Evolutionary conservation across 345 rosid species (phyloP), one percentile per base, ranked within the genome.

Genomic region (Populus ilicifolia): DNA sequence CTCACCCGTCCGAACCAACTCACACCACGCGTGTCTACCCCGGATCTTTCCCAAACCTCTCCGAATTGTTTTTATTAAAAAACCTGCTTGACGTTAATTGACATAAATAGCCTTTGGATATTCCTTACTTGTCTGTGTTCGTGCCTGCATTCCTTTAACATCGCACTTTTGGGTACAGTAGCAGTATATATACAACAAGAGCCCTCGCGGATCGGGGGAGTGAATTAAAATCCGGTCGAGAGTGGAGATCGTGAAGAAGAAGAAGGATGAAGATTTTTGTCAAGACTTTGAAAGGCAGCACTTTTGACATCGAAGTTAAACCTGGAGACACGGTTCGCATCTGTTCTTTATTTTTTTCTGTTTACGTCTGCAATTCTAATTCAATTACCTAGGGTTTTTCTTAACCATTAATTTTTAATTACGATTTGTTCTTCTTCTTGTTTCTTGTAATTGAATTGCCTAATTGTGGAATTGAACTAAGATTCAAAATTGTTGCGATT

Each of bases 261-360:
- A 65, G 54, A 72, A 88, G 82, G 89, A 92, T 92, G 94, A 92
- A 88, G 93, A 76, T 90, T 86, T 89, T 84, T 71, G 87, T 92
- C 5, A 92, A 90, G 86, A 90, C 94, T 70, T 90, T 92, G 86
- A 92, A 88, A 79, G 94, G 94, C 21, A 83, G 89, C 43, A 74
- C 81, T 83, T 92, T 92, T 87, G 90, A 90, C 59, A 78, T 92
- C 86, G 89, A 92, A 83, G 97, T 92, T 6, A 84, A 85, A 25
- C 90, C 94, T 5, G 77, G 84, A 59, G 94, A 92, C 76, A 74
- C 80, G 86, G 94, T 92, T 67, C 30, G 72, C 23, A 64, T 67
- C 23, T 59, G 23, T 36, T 46, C 23, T 23, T 50, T n/a, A 69
- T 20, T n/a, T 9, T 9, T 5, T 2, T 39, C 17, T 21, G 29